Conservation (phyloP, 108 stramenopile genomes). For the Fragilaria radians region DNA sequence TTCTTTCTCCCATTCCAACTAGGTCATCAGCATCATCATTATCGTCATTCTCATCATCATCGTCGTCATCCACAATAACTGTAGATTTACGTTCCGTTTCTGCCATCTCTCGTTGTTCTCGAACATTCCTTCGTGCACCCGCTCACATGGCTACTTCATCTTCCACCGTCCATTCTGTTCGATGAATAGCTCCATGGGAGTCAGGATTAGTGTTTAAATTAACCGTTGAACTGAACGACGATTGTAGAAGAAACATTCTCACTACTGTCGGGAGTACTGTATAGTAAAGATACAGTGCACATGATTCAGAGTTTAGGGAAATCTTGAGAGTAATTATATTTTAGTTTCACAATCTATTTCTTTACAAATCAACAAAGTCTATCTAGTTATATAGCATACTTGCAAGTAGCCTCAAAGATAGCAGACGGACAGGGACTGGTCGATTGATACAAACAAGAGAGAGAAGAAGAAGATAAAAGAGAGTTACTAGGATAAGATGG, state of each 20-base stretch:
- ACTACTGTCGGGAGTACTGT: too few relatives aligned
- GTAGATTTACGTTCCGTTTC: constrained; percentile 44
- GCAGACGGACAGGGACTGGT: background rate
- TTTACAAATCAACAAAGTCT: too few relatives aligned
- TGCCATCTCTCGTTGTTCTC: constrained; percentile 62
- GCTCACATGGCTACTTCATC: constrained; percentile 78
- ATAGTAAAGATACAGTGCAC: too few relatives aligned
- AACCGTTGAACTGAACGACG: too few relatives aligned
- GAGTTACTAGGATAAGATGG: too few relatives aligned
- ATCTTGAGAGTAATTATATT: too few relatives aligned
- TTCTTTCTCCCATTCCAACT: constrained; percentile 45
- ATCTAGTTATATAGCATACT: too few relatives aligned
- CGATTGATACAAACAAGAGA: background rate
- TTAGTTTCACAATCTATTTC: too few relatives aligned
- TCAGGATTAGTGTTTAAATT: too few relatives aligned
- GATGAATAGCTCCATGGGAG: constrained; percentile 81
- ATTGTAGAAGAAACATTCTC: too few relatives aligned
- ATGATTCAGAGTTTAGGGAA: too few relatives aligned
- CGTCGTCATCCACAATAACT: constrained; percentile 74
- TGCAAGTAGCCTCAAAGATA: too few relatives aligned
- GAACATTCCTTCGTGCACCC: constrained; percentile 57
- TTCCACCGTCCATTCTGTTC: constrained; percentile 74
- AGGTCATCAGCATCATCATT: constrained; percentile 26
- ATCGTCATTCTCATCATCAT: constrained; percentile 51
- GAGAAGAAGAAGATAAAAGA: background rate